Conservation (phyloP, 148 eudicot species). For the Silene latifolia region DNA sequence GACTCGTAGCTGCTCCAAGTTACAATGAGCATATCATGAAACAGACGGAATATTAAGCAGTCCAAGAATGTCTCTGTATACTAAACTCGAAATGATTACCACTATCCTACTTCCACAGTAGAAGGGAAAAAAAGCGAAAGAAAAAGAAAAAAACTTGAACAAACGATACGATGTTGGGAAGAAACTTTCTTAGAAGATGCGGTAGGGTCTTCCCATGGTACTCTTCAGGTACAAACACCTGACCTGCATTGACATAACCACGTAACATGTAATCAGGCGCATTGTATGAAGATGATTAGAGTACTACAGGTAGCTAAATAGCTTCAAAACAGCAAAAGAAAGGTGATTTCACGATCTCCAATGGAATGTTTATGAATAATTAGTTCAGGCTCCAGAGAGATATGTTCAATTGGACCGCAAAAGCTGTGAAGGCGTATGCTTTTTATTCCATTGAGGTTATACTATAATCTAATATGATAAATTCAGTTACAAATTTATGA, state of each 20-base stretch:
- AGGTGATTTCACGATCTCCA: no score
- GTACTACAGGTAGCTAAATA: no score
- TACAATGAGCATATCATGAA: background rate
- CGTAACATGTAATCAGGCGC: background rate
- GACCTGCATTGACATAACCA: constrained; percentile 33
- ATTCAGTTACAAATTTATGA: no score
- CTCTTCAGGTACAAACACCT: constrained; percentile 71
- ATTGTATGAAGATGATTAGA: no score
- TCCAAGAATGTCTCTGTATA: constrained; percentile 13
- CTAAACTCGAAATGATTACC: constrained; percentile 15
- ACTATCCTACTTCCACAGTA: background rate
- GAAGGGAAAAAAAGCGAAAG: background rate
- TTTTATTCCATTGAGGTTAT: no score
- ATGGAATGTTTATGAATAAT: no score
- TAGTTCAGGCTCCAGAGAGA: no score
- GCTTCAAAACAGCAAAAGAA: no score
- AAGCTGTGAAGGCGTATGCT: no score
- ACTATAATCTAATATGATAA: no score
- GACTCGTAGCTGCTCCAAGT: background rate
- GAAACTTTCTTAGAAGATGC: constrained; percentile 33
- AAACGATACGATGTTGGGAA: background rate
- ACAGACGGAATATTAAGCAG: background rate
- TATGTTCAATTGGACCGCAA: no score
- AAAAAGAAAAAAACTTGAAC: background rate
- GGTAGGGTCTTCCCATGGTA: constrained; percentile 69